Conservation (phyloP, 352 stramenopile species). For the Globisporangium polare region DNA sequence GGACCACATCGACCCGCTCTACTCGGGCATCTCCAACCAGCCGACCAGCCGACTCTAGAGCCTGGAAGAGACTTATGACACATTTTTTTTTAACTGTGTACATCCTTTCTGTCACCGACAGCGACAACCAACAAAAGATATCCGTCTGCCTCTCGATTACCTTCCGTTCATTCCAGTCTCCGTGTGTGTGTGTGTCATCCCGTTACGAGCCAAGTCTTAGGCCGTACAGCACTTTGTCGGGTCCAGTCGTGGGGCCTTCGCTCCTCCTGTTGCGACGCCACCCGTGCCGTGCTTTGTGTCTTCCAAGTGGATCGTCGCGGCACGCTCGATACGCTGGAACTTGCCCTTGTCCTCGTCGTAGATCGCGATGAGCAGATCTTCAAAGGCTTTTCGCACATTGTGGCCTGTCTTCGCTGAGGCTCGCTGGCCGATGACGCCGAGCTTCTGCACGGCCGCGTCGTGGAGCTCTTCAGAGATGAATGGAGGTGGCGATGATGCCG, state of each 20-base stretch:
- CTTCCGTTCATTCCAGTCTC: not conserved
- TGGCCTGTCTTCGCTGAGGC: slow-evolving; percentile 65
- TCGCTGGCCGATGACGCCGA: slow-evolving; percentile 48
- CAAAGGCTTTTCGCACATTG: slow-evolving; percentile 66
- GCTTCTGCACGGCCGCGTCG: slow-evolving; percentile 28
- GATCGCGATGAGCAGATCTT: slow-evolving; percentile 68
- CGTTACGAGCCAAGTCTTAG: not conserved
- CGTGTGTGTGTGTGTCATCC: not conserved
- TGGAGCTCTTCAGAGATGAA: slow-evolving; percentile 41
- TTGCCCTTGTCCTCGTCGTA: slow-evolving; percentile 61
- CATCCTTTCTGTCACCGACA: not conserved
- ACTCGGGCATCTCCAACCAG: slow-evolving; percentile 50
- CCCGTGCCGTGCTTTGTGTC: slow-evolving; percentile 3
- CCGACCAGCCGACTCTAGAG: slow-evolving; percentile 11
- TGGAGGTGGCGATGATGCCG: not conserved
- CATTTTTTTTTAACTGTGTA: not conserved
- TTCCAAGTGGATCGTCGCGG: slow-evolving; percentile 36
- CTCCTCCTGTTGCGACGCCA: not conserved
- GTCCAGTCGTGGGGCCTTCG: slow-evolving; percentile 10
- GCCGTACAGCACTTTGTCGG: slow-evolving; percentile 13
- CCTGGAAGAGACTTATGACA: not conserved
- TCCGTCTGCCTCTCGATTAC: not conserved
- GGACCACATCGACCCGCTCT: slow-evolving; percentile 61
- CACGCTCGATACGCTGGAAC: slow-evolving; percentile 31
- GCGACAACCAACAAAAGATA: not conserved